phyloP scores from a whole-genome alignment of 768 basidiomycete genomes.

The Dentipellis sp. region DNA sequence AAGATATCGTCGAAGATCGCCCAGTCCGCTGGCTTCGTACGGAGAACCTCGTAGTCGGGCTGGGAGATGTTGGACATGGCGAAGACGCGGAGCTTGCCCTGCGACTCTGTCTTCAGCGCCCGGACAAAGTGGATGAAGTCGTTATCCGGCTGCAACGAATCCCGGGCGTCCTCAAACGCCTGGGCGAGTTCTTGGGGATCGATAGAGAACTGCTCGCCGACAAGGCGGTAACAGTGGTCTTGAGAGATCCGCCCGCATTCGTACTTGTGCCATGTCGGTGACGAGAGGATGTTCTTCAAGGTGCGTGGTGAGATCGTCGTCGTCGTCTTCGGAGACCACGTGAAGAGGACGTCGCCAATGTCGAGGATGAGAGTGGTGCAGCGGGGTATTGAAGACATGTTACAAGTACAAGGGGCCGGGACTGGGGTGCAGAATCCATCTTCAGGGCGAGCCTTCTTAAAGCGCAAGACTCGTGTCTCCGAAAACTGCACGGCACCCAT shows the following conservation, averaged over 20 bases:
- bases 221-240: slow-evolving; percentile 32
- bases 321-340: slow-evolving; percentile 38
- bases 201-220: slow-evolving; percentile 31
- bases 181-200: slow-evolving; percentile 29
- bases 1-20: slow-evolving; percentile 39
- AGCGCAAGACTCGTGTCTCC: too few relatives aligned
- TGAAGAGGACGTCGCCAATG: slow-evolving; percentile 47
- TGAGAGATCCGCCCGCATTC: slow-evolving; percentile 37
- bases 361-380: slow-evolving; percentile 36
- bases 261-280: slow-evolving; percentile 42
- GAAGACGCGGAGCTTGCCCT: slow-evolving; percentile 30
- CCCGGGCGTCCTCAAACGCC: slow-evolving; percentile 39
- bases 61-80: slow-evolving; percentile 54
- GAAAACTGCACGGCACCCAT: neutral
- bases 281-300: slow-evolving; percentile 33
- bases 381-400: slow-evolving; percentile 6
- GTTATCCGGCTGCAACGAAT: slow-evolving; percentile 35
- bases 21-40: slow-evolving; percentile 38
- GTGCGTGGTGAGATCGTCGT: slow-evolving; percentile 32
- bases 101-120: slow-evolving; percentile 31
- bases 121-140: slow-evolving; percentile 37
- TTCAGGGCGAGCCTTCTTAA: too few relatives aligned
- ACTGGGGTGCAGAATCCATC: too few relatives aligned
- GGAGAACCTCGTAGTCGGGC: slow-evolving; percentile 40
- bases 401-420: neutral